These are phyloP conservation scores for Flammula alnicola DNA, from an alignment of 1,284 basidiomycete species.

Conservation along the genomic window DNA sequence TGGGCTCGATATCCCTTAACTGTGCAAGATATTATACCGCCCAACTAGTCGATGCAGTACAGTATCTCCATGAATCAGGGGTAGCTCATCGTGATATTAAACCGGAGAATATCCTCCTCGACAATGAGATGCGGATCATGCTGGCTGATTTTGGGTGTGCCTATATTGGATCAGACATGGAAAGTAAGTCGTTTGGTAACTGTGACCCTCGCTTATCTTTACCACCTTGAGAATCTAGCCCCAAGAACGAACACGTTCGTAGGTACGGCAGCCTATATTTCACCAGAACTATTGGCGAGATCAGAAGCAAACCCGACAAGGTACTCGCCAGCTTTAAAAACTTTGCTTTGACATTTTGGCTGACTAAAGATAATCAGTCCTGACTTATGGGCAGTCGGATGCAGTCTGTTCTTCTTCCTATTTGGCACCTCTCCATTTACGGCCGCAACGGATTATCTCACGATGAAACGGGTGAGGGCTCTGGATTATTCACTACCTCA, in stretches of 20 bases:
- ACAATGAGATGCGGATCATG: constrained; percentile 86
- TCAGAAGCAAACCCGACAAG: constrained; percentile 75
- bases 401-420: constrained; percentile 97
- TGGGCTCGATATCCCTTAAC: constrained; percentile 80
- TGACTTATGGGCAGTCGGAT: constrained; percentile 98
- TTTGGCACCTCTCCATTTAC: constrained; percentile 92
- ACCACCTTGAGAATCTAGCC: constrained; percentile 44
- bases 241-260: constrained; percentile 81
- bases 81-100: constrained; percentile 94
- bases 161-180: constrained; percentile 24
- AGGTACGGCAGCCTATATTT: constrained; percentile 95
- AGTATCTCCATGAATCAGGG: constrained; percentile 87
- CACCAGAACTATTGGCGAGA: constrained; percentile 84
- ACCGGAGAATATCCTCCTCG: constrained; percentile 92
- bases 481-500: constrained; percentile 77
- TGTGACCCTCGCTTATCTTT: constrained; percentile 8
- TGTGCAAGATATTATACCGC: constrained; percentile 87
- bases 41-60: constrained; percentile 86
- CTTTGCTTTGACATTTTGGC: constrained; percentile 5
- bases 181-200: constrained; percentile 22
- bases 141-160: constrained; percentile 97
- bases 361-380: constrained; percentile 55
- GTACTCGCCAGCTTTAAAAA: constrained; percentile 41
- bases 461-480: constrained; percentile 79
- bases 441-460: constrained; percentile 84